Conservation (phyloP, 306 rosid species). For the Vigna angularis region DNA sequence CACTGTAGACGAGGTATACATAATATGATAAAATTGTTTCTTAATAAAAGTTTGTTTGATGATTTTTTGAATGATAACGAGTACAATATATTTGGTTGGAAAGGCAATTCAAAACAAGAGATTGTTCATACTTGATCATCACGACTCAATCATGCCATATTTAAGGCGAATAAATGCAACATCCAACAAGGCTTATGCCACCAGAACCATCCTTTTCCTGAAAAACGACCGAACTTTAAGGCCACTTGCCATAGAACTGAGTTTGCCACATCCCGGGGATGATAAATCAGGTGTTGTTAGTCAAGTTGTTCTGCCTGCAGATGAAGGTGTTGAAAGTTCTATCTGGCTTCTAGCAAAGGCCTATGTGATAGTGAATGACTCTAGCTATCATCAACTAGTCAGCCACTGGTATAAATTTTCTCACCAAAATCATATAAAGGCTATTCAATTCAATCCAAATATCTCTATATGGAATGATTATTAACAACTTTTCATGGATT, state of each 20-base stretch:
- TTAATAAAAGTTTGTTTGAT: not conserved
- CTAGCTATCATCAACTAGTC: slow-evolving; percentile 67
- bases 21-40: slow-evolving; percentile 1
- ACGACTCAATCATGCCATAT: slow-evolving; percentile 70
- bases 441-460: not conserved
- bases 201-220: slow-evolving; percentile 68
- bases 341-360: slow-evolving; percentile 76
- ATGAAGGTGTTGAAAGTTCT: slow-evolving; percentile 57
- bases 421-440: not conserved
- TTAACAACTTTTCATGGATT: slow-evolving; percentile 10
- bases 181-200: slow-evolving; percentile 62
- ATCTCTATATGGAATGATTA: not conserved
- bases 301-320: slow-evolving; percentile 61
- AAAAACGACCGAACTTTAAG: slow-evolving; percentile 59
- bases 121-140: slow-evolving; percentile 72
- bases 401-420: slow-evolving; percentile 60
- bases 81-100: slow-evolving; percentile 30
- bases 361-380: slow-evolving; percentile 71
- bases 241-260: slow-evolving; percentile 72
- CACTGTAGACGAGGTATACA: slow-evolving; percentile 61
- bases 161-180: slow-evolving; percentile 66
- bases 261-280: slow-evolving; percentile 67
- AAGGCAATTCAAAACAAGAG: slow-evolving; percentile 66
- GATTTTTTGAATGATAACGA: not conserved
- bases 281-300: slow-evolving; percentile 59